Base-by-base conservation (phyloP, 2,329 filamentous ascomycete species). In the Chaetomium strumarium region DNA sequence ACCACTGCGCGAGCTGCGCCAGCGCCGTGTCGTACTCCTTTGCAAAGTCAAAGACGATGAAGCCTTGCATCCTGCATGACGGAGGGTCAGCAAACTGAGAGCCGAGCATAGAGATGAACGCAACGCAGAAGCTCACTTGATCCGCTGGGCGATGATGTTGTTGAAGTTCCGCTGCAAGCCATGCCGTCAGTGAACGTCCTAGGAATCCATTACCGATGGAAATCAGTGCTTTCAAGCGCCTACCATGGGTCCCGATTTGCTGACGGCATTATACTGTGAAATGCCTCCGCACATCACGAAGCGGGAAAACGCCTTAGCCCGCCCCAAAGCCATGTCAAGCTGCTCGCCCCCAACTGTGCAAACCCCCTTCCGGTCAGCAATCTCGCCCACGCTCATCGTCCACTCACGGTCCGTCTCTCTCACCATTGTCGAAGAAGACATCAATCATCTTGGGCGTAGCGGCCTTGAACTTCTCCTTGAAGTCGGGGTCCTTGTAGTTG, bases 221-320 rank as follows among this genome's bases (percentile, higher is more conserved):
- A 2, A 34, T 20, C 8, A 11, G 29, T 2, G 5, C 4, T 13
- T 1, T 2, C 20, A 29, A 5, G 1, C 13, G 29, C 66, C 68
- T 55, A 72, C 77, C 61, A 73, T 78, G 45, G 79, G 79, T 1
- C 84, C 83, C 53, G 77, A 68, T 41, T 76, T 75, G 37, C 74
- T 74, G 17, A 73, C 66, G 2, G 73, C 64, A 67, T 88, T 88
- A 68, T 89, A 89, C 66, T 84, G 78, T 64, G 78, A 83, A 69
- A 90, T 88, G 58, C 68, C 75, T 45, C 86, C 86, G 68, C 86
- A 89, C 68, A 86, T 85, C 59, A 85, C 80, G 66, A 90, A 86
- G 33, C 85, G 76, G 13, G 85, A 71, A 64, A 78, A 72, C 47
- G 70, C 69, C 51, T 82, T 84, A 53, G 86, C 84, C n/a, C 83